Evolutionary conservation across 2,329 filamentous ascomycete species (phyloP).

Genomic region (Pestalotiopsis sp.): DNA sequence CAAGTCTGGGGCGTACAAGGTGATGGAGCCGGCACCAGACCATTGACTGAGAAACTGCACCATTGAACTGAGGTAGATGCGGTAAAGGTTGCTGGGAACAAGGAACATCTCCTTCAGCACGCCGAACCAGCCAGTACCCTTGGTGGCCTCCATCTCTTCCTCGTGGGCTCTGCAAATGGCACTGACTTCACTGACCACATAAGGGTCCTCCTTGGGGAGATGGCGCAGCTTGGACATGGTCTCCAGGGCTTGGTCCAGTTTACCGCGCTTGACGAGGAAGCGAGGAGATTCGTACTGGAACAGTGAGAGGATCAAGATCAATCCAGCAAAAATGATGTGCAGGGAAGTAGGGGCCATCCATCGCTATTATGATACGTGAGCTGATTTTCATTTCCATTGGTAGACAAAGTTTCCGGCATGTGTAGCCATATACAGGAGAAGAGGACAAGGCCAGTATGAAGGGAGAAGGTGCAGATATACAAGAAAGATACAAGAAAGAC

Average conservation of each 20-base stretch:
- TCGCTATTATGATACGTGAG: constrained; percentile 25
- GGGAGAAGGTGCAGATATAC: too few species aligned
- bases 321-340: constrained; percentile 75
- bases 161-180: constrained; percentile 69
- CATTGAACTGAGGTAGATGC: constrained; percentile 69
- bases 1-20: constrained; percentile 74
- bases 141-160: constrained; percentile 72
- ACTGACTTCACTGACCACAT: constrained; percentile 63
- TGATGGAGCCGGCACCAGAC: constrained; percentile 75
- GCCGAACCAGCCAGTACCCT: constrained; percentile 66
- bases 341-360: constrained; percentile 71
- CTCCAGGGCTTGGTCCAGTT: constrained; percentile 58
- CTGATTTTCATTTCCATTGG: too few species aligned
- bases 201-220: constrained; percentile 61
- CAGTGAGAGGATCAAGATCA: constrained; percentile 73
- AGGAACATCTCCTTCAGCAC: constrained; percentile 71
- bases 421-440: too few species aligned
- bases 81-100: constrained; percentile 71
- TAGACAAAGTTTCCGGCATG: too few species aligned
- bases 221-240: constrained; percentile 62
- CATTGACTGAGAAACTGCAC: constrained; percentile 76
- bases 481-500: too few species aligned
- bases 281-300: constrained; percentile 72
- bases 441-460: too few species aligned
- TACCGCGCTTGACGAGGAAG: constrained; percentile 68